These are phyloP conservation scores for Leccinum sublutescens DNA, from an alignment of 768 basidiomycete species.

Conservation along the genomic window DNA sequence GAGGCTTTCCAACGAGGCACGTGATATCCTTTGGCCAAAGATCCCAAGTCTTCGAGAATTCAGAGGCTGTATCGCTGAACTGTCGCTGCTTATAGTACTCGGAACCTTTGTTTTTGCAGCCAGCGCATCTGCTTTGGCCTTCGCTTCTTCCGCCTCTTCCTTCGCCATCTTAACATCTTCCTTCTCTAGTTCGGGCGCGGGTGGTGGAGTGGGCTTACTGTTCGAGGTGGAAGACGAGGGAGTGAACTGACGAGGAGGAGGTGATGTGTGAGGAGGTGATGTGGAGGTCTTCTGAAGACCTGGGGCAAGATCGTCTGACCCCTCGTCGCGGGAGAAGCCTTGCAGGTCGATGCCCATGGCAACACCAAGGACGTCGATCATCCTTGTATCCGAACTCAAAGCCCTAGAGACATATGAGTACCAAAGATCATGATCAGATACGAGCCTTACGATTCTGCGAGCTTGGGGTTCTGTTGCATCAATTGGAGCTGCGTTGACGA, in stretches of 20 bases:
- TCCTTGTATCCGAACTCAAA: conserved; percentile 73
- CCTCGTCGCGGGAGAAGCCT: conserved; percentile 81
- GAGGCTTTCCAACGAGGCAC: too few species aligned
- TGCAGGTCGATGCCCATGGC: conserved; percentile 93
- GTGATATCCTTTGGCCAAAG: too few species aligned
- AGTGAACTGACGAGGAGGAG: conserved; percentile 32
- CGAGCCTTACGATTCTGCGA: conserved; percentile 52
- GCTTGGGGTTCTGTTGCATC: conserved; percentile 60
- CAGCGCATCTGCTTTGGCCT: conserved; percentile 74
- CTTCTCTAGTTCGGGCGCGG: conserved; percentile 38
- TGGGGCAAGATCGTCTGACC: conserved; percentile 75
- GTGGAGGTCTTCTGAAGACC: conserved; percentile 39
- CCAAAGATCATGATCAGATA: neutral
- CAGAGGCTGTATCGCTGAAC: conserved; percentile 71
- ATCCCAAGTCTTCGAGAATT: too few species aligned
- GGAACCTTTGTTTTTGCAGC: conserved; percentile 71
- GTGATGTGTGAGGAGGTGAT: conserved; percentile 21
- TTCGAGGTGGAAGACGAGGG: conserved; percentile 43
- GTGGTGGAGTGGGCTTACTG: conserved; percentile 38
- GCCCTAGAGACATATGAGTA: conserved; percentile 36
- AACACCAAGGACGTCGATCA: conserved; percentile 92
- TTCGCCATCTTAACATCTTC: conserved; percentile 55
- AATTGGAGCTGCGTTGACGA: conserved; percentile 47
- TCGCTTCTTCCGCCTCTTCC: conserved; percentile 66
- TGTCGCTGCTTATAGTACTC: conserved; percentile 85